Base-by-base conservation (phyloP, 306 rosid genomes). In the Gleditsia sinensis region DNA sequence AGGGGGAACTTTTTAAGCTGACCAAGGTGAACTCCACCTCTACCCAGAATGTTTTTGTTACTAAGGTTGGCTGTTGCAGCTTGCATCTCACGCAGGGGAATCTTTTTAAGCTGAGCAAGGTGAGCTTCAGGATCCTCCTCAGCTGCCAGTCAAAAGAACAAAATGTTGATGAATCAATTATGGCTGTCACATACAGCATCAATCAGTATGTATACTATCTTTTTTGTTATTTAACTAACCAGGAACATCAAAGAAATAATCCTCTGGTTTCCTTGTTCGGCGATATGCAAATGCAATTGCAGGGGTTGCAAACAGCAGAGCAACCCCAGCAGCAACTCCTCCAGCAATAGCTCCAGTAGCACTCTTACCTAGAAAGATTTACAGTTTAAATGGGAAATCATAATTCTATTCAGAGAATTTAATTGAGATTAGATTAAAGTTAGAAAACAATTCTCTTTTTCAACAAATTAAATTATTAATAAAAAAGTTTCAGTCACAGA, bases 241-340 rank as follows among this genome's bases (percentile, higher is more conserved):
- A 33, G 91, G 92, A 54, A 90, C 91, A 81, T 90, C 91, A 74
- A 80, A 86, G 88, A 87, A 90, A 77, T 71, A 83, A 60, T 86
- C 91, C 56, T 88, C 78, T 3, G 88, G 84, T 75, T 79, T 82
- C 83, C 71, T 86, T 45, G 77, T 79, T 25, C 90, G 82, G 86
- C 86, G 88, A 65, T 24, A 60, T 50, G 85, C 92, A 82, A 88
- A 86, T 39, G 89, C 93, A 79, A 90, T 81, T 71, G 89, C 88
- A 63, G 91, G 92, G 74, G 83, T 85, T 57, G 89, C 88, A 82
- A 90, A 86, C 32, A 88, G 83, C 43, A 88, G 80, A 79, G 89
- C 91, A 45, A 87, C 92, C 68, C 88, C 92, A 32, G 88, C 96
- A 71, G 89, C 96, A 72, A 84, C 96, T 78, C 91, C 96, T 76